Evolutionary conservation across 345 rosid genomes (phyloP), one percentile per base, ranked within the genome.

Genomic region (Geranium rotundifolium): DNA sequence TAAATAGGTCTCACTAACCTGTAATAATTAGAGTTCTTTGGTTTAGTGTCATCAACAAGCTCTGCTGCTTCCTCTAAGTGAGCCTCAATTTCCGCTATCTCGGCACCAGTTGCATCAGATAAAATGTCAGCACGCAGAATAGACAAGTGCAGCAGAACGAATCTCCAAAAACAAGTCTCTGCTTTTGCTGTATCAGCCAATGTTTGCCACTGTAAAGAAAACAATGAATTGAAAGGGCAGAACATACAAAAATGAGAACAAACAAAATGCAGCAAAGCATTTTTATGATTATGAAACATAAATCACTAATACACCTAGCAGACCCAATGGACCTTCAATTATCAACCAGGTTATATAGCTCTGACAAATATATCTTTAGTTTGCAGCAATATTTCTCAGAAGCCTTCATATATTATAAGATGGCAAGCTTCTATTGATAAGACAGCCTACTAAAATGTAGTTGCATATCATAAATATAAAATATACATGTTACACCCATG

Each of bases 41-140:
- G 84, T 72, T 74, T 86, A 67, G 87, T 77, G 61, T 80, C 95
- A 50, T 87, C 95, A 66, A 93, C 95, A 80, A 93, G 85, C 77
- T 90, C 96, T 2, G 99, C 99, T 61, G 97, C 99, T 82, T 93
- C 99, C 80, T 93, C 95, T 17, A 93, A 62, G 63, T 80, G 80
- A 31, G 84, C 99, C 67, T 86, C 85, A 5, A 90, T 84, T 78
- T 90, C 96, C 60, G 97, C 97, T 72, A 64, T 69, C 70, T 89
- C 96, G 17, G 79, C 69, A 29, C 66, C 81, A 17, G 64, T 63
- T 31, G 72, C 80, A 66, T 89, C 86, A n/a, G 77, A 71, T 34
- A 82, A 68, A 66, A 80, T 73, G 54, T 84, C 80, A 58, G 99
- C 99, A 68, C 74, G 80, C 67, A 83, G 69, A 46, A 93, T 77